A percentile compares a stretch with the other conserved stretches of the same genome.
phyloP scores from a whole-genome alignment of 208 protist genomes.

The Trypanosomatidae sp. region DNA sequence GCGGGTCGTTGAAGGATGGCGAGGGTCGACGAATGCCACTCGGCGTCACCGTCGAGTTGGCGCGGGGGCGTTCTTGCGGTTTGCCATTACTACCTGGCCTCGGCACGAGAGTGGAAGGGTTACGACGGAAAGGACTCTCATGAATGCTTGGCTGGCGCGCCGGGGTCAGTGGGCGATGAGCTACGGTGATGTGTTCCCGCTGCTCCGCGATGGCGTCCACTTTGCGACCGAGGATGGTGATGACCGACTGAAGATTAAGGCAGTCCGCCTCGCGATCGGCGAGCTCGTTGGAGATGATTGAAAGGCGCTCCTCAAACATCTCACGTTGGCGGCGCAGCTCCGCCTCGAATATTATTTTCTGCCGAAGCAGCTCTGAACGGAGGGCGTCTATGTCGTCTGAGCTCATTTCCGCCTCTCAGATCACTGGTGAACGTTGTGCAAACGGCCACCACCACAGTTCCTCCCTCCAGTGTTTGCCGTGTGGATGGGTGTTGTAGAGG shows the following conservation, averaged over 20 bases:
- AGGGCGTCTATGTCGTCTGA: conserved; percentile 80
- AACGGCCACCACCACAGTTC: neutral
- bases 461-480: neutral
- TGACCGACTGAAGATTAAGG: conserved; percentile 85
- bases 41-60: conserved; percentile 8
- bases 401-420: conserved; percentile 23
- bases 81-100: neutral
- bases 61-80: conserved; percentile 12
- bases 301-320: conserved; percentile 67
- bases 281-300: conserved; percentile 58
- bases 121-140: conserved; percentile 20
- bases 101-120: conserved; percentile 2
- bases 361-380: conserved; percentile 81
- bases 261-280: conserved; percentile 88
- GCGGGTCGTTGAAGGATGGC: conserved; percentile 25
- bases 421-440: neutral
- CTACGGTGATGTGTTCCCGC: conserved; percentile 22
- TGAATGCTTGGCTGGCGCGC: conserved; percentile 24
- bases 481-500: neutral
- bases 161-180: conserved; percentile 48
- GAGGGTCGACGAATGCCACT: conserved; percentile 26
- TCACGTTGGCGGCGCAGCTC: conserved; percentile 86
- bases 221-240: conserved; percentile 88
- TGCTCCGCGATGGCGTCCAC: conserved; percentile 63
- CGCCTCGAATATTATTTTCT: conserved; percentile 89